phyloP scores from a whole-genome alignment of 805 yeast species.

The Candida saitoana region DNA sequence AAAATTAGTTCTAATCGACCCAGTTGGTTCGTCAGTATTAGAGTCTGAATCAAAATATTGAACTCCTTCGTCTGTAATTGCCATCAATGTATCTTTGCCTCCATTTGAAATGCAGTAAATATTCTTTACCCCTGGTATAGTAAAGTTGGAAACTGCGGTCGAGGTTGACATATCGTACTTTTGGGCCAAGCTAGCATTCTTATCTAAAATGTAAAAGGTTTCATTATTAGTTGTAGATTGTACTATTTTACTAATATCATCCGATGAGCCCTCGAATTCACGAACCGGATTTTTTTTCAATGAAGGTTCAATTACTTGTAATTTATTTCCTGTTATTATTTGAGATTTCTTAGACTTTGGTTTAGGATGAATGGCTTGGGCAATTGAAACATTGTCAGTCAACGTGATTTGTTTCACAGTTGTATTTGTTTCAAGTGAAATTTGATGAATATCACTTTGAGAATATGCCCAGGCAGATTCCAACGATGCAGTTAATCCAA shows the following conservation, averaged over 20 bases:
- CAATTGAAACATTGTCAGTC: slow-evolving; percentile 1
- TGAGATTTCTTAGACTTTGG: slow-evolving; percentile 10
- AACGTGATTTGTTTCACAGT: neutral
- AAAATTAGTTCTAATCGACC: slow-evolving; percentile 14
- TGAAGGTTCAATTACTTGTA: slow-evolving; percentile 26
- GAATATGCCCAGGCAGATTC: slow-evolving; percentile 20
- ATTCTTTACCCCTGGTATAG: slow-evolving; percentile 17
- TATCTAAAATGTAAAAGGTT: slow-evolving; percentile 30
- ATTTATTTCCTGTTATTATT: slow-evolving; percentile 20
- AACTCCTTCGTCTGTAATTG: slow-evolving; percentile 28
- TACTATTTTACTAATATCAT: slow-evolving; percentile 29
- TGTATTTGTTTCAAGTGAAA: neutral
- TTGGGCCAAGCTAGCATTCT: slow-evolving; percentile 25
- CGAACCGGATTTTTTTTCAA: slow-evolving; percentile 9
- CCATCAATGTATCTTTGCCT: slow-evolving; percentile 20
- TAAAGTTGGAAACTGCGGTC: slow-evolving; percentile 26
- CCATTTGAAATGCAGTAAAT: neutral
- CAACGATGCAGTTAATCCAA: slow-evolving; percentile 13
- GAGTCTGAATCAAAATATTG: slow-evolving; percentile 22
- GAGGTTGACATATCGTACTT: slow-evolving; percentile 26
- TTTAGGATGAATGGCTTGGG: slow-evolving; percentile 15
- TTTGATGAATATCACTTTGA: slow-evolving; percentile 8
- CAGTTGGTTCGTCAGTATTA: slow-evolving; percentile 6
- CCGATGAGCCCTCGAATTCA: slow-evolving; percentile 7
- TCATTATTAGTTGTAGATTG: slow-evolving; percentile 29